phyloP scores from a whole-genome alignment of 768 basidiomycete species.

The Mycena belliarum region DNA sequence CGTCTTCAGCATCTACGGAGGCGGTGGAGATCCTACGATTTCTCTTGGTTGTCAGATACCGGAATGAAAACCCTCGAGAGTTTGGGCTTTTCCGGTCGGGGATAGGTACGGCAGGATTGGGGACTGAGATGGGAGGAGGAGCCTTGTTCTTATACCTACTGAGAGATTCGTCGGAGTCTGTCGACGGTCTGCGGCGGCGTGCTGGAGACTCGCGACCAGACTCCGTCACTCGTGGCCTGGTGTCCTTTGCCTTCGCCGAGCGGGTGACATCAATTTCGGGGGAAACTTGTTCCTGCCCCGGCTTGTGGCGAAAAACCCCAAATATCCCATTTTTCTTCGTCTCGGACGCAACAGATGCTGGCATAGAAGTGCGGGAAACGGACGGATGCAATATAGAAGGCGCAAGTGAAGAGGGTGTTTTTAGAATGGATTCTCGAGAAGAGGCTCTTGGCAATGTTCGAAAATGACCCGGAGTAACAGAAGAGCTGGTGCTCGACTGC shows the following conservation, averaged over 20 bases:
- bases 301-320: slow-evolving; percentile 32
- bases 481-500: slow-evolving; percentile 1
- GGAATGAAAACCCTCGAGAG: slow-evolving; percentile 61
- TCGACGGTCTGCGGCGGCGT: slow-evolving; percentile 1
- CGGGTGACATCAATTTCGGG: slow-evolving; percentile 14
- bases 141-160: background rate
- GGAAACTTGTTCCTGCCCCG: background rate
- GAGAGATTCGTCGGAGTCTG: slow-evolving; percentile 14
- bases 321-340: slow-evolving; percentile 35
- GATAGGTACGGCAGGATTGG: slow-evolving; percentile 32
- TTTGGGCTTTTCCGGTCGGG: slow-evolving; percentile 41
- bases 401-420: slow-evolving; percentile 67
- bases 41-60: slow-evolving; percentile 56
- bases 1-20: slow-evolving; percentile 78
- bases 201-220: background rate
- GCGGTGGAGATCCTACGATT: slow-evolving; percentile 71
- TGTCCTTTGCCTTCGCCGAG: slow-evolving; percentile 3
- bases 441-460: slow-evolving; percentile 32
- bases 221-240: background rate
- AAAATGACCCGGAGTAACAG: background rate
- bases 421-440: slow-evolving; percentile 55
- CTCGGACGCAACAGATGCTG: slow-evolving; percentile 40
- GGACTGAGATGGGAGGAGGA: slow-evolving; percentile 18
- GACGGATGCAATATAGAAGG: slow-evolving; percentile 38
- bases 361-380: slow-evolving; percentile 39